Evolutionary conservation across 345 rosid genomes (phyloP).

Genomic region (Eucalyptus marginata): DNA sequence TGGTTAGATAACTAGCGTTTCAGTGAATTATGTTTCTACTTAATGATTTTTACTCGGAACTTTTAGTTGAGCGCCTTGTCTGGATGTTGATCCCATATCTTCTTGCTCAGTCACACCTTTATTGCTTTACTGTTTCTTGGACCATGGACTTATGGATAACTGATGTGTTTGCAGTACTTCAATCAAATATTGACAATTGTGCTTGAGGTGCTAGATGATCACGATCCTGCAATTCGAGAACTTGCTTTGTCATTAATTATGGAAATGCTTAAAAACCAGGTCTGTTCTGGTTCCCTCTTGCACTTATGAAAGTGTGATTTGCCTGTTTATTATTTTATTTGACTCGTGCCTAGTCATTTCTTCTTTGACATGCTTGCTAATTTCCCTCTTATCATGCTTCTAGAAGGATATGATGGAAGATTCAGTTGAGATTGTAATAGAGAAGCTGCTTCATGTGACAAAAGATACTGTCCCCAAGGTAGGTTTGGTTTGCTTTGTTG

Average conservation of each 20-base stretch:
- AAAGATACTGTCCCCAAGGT: constrained; percentile 76
- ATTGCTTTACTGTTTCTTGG: not conserved
- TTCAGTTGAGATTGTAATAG: constrained; percentile 84
- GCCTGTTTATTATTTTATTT: not conserved
- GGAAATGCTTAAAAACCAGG: constrained; percentile 93
- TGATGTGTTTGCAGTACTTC: constrained; percentile 56
- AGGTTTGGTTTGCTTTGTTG: not conserved
- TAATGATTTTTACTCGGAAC: not conserved
- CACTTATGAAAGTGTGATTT: not conserved
- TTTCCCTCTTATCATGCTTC: constrained; percentile 4
- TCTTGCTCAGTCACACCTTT: not conserved
- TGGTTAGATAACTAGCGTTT: not conserved
- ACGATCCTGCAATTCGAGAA: constrained; percentile 63
- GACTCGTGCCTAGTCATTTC: not conserved
- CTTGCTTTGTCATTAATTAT: constrained; percentile 60
- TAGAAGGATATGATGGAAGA: constrained; percentile 90
- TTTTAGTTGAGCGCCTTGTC: not conserved
- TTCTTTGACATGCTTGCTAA: not conserved
- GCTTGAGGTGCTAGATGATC: constrained; percentile 83
- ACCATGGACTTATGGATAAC: not conserved
- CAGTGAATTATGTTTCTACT: not conserved
- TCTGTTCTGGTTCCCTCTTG: not conserved
- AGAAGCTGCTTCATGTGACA: constrained; percentile 78
- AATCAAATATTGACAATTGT: constrained; percentile 94
- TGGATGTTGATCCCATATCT: not conserved